Evolutionary conservation across 2,329 filamentous ascomycete species (phyloP), one percentile per base, ranked within the genome.

Genomic region (Purpureocillium takamizusanense): DNA sequence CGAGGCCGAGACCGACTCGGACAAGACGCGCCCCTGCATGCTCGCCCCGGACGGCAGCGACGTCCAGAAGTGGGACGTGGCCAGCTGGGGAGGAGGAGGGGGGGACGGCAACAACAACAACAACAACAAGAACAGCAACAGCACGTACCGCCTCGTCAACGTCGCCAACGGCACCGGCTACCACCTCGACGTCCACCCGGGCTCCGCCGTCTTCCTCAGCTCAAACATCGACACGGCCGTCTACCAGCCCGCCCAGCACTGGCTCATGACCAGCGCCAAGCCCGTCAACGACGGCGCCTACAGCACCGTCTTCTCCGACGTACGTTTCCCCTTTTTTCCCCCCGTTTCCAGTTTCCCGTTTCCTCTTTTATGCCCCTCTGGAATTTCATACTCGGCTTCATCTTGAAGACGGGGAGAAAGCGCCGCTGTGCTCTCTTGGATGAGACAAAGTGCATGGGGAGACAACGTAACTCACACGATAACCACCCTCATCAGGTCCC

Each of bases 41-140:
- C 38, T 39, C 25, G 39, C 38, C 2, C 48, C 53, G 12, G 42
- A 49, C 27, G 51, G 52, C 14, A 45, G 44, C 18, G 44, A 53
- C 7, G 42, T 38, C 9, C 60, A 62, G 37, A 49, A 57, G 41
- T 62, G 58, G 59, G 56, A 61, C 16, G 40, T 62, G 1, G 42
- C 49, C 7, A 38, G 49, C 29, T 59, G 55, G 56, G 49, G 48
- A n/a, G n/a, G n/a, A n/a, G n/a, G n/a, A n/a, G n/a, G n/a, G n/a
- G n/a, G n/a, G n/a, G n/a, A n/a, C n/a, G n/a, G n/a, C n/a, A n/a
- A n/a, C n/a, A n/a, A n/a, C n/a, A n/a, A n/a, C n/a, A n/a, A n/a
- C n/a, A n/a, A n/a, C n/a, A n/a, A n/a, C n/a, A n/a, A n/a, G n/a
- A n/a, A n/a, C n/a, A n/a, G 21, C 3, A 47, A 53, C 25, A 42